Conservation (phyloP, 148 eudicot species). For the Spergularia bocconei region DNA sequence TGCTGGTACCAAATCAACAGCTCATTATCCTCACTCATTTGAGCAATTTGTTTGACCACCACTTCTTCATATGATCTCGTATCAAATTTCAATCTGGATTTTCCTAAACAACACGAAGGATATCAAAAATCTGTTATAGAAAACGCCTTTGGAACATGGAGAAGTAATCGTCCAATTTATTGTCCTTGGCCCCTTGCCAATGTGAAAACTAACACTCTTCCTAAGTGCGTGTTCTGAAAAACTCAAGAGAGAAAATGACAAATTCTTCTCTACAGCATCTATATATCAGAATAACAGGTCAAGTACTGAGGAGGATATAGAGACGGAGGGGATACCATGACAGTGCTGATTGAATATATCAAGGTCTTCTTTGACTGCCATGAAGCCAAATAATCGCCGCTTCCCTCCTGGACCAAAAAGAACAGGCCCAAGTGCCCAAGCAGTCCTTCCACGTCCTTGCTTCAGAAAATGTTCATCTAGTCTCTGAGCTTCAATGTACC, state of each 20-base stretch:
- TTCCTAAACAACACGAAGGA: constrained; percentile 35
- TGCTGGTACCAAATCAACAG: constrained; percentile 47
- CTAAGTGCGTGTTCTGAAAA: too few relatives aligned
- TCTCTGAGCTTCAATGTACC: constrained; percentile 68
- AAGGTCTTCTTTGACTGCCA: constrained; percentile 58
- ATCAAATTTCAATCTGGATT: constrained; percentile 58
- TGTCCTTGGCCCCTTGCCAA: too few relatives aligned
- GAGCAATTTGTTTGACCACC: constrained; percentile 52
- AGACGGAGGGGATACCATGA: constrained; percentile 35
- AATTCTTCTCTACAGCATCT: background rate
- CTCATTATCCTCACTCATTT: constrained; percentile 80
- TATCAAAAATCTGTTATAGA: background rate
- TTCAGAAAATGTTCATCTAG: constrained; percentile 48
- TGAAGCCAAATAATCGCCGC: constrained; percentile 62
- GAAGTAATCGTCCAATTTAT: too few relatives aligned
- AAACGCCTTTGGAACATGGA: background rate
- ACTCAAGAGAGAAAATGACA: background rate
- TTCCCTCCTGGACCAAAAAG: constrained; percentile 52
- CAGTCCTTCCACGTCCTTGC: constrained; percentile 45
- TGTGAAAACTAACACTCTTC: too few relatives aligned
- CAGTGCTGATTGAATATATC: constrained; percentile 56
- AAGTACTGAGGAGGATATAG: background rate
- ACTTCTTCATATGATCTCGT: constrained; percentile 53
- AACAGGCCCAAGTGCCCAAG: constrained; percentile 40
- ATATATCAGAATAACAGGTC: background rate